Evolutionary conservation across 163 green algal genomes (phyloP), one percentile per base, ranked within the genome.

Genomic region (Scenedesmus sp.): DNA sequence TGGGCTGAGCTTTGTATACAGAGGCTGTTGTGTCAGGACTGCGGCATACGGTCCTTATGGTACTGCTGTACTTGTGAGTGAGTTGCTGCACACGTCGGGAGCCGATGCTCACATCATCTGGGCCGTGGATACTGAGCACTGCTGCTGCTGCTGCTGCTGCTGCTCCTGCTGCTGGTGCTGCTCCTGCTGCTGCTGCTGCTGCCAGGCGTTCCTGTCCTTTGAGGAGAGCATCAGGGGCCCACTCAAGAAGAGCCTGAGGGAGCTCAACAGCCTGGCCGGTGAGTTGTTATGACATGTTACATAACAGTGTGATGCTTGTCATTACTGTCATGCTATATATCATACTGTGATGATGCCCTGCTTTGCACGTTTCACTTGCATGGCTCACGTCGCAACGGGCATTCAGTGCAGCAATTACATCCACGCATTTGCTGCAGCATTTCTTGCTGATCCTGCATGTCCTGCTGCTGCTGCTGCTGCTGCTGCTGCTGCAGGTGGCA

Each of bases 211-310:
- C 77, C 55, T 92, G 62, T 83, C 79, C 0, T 92, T 88, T 88
- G 88, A 92, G 88, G 88, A 88, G 26, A 57, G 60, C 64, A 87
- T 81, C 46, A 62, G 88, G 18, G 88, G 77, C 9, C 88, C 88
- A 59, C 70, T 91, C 16, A 91, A 85, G 87, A 91, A 91, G 56
- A 26, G 54, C 15, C 87, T 91, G 56, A 84, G 87, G 56, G 87
- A 91, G 73, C 87, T 91, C n/a, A 66, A 54, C 23, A 91, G 87
- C 87, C 23, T 91, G 56, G 87, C 87, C 76, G 87, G 87, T 91
- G 64, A 57, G 46, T 3, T 15, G 3, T 59, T 59, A 56, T 83
- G 18, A 57, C 12, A 57, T 4, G 62, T 70, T 15, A 70, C 34
- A 46, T 46, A 46, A 46, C 34, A 46, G 34, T 46, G 34, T 46